Conservation (phyloP, 257 asterid species). For the Parsonsia alboflavescens region DNA sequence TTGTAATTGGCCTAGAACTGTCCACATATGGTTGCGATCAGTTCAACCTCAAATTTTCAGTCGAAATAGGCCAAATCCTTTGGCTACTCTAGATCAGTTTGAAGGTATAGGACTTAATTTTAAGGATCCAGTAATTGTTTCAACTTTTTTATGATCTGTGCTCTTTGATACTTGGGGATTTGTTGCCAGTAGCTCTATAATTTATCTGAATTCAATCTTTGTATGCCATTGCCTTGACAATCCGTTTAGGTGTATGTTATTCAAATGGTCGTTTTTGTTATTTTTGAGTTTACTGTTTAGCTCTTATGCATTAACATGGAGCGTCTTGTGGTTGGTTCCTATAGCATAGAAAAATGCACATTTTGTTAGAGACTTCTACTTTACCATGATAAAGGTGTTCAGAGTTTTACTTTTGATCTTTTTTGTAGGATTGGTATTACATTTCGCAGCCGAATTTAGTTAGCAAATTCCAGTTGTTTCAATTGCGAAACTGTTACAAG, state of each 20-base stretch:
- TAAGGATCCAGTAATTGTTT: background rate
- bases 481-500: background rate
- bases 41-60: background rate
- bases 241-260: background rate
- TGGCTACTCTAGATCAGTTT: background rate
- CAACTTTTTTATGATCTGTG: background rate
- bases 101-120: background rate
- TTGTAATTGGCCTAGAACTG: background rate
- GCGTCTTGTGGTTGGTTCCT: background rate
- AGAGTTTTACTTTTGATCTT: background rate
- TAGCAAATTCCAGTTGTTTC: no score
- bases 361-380: background rate
- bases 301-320: background rate
- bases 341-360: background rate
- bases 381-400: background rate
- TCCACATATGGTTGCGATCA: background rate
- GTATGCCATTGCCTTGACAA: no score
- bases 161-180: background rate
- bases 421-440: background rate
- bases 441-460: background rate
- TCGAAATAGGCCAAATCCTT: background rate
- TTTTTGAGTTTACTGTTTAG: background rate
- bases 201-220: background rate
- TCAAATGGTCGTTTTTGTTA: background rate
- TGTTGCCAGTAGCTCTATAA: background rate